Evolutionary conservation across 768 basidiomycete genomes (phyloP), one percentile per base, ranked within the genome.

Genomic region (Myochromella boudieri): DNA sequence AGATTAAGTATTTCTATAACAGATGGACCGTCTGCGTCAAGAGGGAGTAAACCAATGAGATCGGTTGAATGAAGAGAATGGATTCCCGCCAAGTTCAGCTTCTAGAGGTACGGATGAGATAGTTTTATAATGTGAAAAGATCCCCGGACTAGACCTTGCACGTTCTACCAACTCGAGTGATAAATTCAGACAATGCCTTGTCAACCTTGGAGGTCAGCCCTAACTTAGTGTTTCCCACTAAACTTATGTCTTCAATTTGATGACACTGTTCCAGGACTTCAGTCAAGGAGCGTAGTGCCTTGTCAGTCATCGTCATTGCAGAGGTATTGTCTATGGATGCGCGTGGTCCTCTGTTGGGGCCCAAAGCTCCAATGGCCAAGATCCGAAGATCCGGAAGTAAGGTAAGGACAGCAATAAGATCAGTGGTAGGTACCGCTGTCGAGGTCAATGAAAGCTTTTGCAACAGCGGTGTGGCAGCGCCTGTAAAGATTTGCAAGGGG

Each of bases 381-480:
- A 67, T 78, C 31, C 64, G 71, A 17, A 88, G 62, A 22, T 62
- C 56, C 0, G 70, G 69, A 3, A 80, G 61, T 7, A 56, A 48
- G 0, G 64, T 33, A 6, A 84, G 52, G 2, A 78, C 54, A 1
- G 53, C 52, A 9, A 78, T 38, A 1, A 84, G 54, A 25, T 79
- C 76, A 7, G 48, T 33, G 20, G 65, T 61, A 0, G 72, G 60
- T 2, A 80, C 62, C 3, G 58, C 58, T 0, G 81, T 83, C 3
- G 83, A 83, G 1, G 81, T 83, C 20, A 87, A 60, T 2, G 76
- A 77, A n/a, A 88, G 64, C 55, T 88, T 88, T 53, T 82, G 76
- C 22, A 87, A 62, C 3, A 56, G 34, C 0, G 60, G 60, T 18
- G 51, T 37, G 4, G 10, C 45, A 6, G 44, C 20, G 25, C 39